Evolutionary conservation across 257 asterid species (phyloP).

Genomic region (Solanum dulcamara): DNA sequence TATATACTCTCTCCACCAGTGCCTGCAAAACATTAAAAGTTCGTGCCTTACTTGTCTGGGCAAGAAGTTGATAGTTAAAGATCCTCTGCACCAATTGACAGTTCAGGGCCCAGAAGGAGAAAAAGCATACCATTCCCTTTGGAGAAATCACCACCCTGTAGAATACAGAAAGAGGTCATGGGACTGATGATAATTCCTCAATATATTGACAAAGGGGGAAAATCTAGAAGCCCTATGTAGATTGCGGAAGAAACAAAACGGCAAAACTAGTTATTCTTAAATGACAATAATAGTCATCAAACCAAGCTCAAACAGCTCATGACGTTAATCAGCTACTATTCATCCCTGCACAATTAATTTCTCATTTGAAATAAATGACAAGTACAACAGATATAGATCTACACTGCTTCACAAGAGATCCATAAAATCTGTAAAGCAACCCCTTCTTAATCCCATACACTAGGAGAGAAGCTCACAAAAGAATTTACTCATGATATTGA

Average conservation of each 20-base stretch:
- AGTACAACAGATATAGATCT: background rate
- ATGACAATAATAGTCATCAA: background rate
- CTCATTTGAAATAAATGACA: background rate
- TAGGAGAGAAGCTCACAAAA: background rate
- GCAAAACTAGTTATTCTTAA: background rate
- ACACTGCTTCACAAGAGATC: background rate
- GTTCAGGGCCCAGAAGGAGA: slow-evolving; percentile 43
- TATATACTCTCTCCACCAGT: slow-evolving; percentile 99
- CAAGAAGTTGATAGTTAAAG: slow-evolving; percentile 53
- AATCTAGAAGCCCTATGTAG: background rate
- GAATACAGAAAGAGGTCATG: slow-evolving; percentile 9
- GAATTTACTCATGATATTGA: background rate
- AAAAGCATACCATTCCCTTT: slow-evolving; percentile 89
- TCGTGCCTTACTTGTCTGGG: slow-evolving; percentile 60
- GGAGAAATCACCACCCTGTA: slow-evolving; percentile 96
- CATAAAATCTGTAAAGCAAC: background rate
- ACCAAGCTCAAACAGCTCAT: background rate
- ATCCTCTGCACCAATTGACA: slow-evolving; percentile 48
- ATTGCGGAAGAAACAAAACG: background rate
- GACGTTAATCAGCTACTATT: background rate
- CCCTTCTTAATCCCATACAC: background rate
- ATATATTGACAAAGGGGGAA: background rate
- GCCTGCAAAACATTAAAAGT: slow-evolving; percentile 95
- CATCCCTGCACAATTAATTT: background rate
- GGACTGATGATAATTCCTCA: background rate